Percentiles rank a stretch among this genome's conserved stretches.
phyloP scores from a whole-genome alignment of 352 stramenopile genomes.

The Aphanomyces stellatus region DNA sequence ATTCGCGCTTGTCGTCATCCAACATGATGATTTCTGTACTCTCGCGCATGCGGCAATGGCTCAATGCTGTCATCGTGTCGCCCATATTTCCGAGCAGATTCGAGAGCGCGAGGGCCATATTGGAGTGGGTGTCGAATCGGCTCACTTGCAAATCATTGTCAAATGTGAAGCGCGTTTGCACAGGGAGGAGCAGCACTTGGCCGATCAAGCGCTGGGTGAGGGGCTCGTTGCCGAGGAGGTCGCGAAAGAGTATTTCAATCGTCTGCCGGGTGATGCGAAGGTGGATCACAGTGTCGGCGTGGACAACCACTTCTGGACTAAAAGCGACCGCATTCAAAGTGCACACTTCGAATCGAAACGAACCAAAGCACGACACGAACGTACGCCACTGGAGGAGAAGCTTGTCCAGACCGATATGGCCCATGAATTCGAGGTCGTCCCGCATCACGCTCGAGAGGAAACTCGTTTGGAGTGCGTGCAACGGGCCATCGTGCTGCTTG shows the following conservation, averaged over 20 bases:
- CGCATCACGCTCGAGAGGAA: neutral
- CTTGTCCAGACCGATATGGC: neutral
- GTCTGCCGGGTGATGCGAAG: neutral
- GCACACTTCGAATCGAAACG: neutral
- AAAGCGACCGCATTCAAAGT: neutral
- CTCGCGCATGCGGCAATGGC: neutral
- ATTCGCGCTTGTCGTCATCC: too few species aligned
- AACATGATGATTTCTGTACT: neutral
- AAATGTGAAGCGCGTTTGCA: neutral
- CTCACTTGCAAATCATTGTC: neutral
- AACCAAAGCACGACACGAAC: neutral
- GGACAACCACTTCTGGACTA: neutral
- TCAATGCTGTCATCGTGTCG: neutral
- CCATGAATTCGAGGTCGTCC: constrained; percentile 8
- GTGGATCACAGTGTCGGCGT: neutral
- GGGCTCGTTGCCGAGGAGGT: constrained; percentile 12
- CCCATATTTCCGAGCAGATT: neutral
- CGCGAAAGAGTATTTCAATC: neutral
- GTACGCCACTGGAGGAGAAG: neutral
- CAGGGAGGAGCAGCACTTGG: neutral
- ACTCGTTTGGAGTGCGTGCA: neutral
- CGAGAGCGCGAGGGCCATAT: neutral
- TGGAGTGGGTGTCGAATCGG: neutral
- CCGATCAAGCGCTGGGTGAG: constrained; percentile 1
- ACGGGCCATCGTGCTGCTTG: neutral